Percentiles rank a stretch among this genome's conserved stretches.
Evolutionary conservation across 345 rosid species (phyloP).

Genomic region (Gossypium herbaceum): DNA sequence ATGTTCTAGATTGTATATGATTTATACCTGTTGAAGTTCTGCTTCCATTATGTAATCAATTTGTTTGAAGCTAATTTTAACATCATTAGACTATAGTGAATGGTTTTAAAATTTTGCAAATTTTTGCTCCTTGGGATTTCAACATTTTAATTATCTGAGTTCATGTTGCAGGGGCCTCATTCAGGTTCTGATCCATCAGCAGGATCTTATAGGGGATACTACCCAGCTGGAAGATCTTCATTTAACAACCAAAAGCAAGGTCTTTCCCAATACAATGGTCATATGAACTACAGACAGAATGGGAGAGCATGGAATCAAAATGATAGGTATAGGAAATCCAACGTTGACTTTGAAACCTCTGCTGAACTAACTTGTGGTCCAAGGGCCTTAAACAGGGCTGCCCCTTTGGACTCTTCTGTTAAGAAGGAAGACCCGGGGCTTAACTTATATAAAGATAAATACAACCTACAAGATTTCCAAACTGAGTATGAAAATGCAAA

Average conservation of each 20-base stretch:
- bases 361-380: slow-evolving; percentile 69
- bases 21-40: neutral
- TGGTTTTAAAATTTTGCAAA: neutral
- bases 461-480: slow-evolving; percentile 55
- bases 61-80: neutral
- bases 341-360: slow-evolving; percentile 36
- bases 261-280: slow-evolving; percentile 24
- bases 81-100: neutral
- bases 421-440: slow-evolving; percentile 37
- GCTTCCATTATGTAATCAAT: neutral
- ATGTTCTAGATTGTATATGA: neutral
- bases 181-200: slow-evolving; percentile 32
- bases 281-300: slow-evolving; percentile 33
- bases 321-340: slow-evolving; percentile 33
- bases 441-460: slow-evolving; percentile 37
- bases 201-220: slow-evolving; percentile 40
- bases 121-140: neutral
- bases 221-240: slow-evolving; percentile 30
- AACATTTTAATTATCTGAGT: slow-evolving; percentile 13
- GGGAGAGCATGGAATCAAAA: slow-evolving; percentile 46
- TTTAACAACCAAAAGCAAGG: slow-evolving; percentile 41
- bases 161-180: slow-evolving; percentile 32
- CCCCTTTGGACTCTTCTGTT: slow-evolving; percentile 29
- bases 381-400: slow-evolving; percentile 36
- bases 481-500: slow-evolving; percentile 47